Percentiles rank a stretch among this genome's conserved stretches.
Evolutionary conservation across 176 grass and related monocot species (phyloP).

Genomic region (Tuctoria greenei): DNA sequence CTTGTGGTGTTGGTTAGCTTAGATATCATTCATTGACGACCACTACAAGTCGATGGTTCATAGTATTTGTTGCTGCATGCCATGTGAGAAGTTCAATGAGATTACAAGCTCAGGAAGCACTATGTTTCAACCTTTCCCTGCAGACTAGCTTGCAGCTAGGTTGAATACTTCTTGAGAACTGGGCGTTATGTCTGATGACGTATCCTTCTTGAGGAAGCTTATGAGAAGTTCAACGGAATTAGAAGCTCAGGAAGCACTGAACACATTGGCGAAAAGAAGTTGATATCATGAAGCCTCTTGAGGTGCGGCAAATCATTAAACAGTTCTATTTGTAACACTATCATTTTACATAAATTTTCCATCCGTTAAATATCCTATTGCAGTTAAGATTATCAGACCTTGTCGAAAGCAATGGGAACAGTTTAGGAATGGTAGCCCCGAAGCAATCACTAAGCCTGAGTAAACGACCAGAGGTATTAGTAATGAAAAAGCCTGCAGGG

Average conservation of each 20-base stretch:
- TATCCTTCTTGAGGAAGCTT: slow-evolving; percentile 91
- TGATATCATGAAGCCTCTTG: slow-evolving; percentile 72
- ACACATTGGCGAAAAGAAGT: slow-evolving; percentile 36
- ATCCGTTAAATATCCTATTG: slow-evolving; percentile 26
- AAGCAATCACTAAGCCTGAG: slow-evolving; percentile 66
- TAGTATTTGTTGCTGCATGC: no score
- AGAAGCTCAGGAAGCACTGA: slow-evolving; percentile 79
- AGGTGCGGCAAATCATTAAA: slow-evolving; percentile 44
- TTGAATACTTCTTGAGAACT: slow-evolving; percentile 78
- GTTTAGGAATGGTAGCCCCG: slow-evolving; percentile 39
- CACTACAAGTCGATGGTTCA: no score
- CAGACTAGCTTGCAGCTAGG: slow-evolving; percentile 93
- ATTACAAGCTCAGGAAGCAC: no score
- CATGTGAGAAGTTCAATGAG: no score
- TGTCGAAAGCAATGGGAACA: slow-evolving; percentile 48
- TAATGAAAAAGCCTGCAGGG: slow-evolving; percentile 22
- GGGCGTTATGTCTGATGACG: slow-evolving; percentile 97
- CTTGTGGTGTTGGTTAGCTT: no score
- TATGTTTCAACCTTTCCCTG: slow-evolving; percentile 34
- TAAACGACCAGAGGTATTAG: slow-evolving; percentile 48
- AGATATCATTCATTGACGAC: no score
- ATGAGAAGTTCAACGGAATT: slow-evolving; percentile 84
- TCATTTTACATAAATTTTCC: slow-evolving; percentile 19
- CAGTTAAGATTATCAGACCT: slow-evolving; percentile 86
- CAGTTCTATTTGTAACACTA: neutral